Evolutionary conservation across 306 rosid species (phyloP).

Genomic region (Quercus agrifolia): DNA sequence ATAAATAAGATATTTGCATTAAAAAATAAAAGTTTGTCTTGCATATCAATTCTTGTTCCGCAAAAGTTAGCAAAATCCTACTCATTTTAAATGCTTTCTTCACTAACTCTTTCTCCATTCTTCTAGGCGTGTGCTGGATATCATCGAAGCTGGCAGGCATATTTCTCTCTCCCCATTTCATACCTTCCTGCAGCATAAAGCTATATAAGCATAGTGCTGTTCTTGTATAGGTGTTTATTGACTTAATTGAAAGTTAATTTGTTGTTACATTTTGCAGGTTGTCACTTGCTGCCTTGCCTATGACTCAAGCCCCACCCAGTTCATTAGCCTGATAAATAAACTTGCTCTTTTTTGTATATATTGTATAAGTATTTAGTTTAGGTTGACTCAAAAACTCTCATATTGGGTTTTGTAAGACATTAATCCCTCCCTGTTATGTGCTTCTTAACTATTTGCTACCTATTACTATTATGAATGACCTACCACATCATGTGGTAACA

Average conservation of each 20-base stretch:
- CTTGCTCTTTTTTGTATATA: no score
- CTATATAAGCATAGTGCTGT: not conserved
- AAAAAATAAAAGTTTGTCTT: no score
- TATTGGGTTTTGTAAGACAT: not conserved
- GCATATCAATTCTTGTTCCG: no score
- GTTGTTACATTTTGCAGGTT: constrained; percentile 25
- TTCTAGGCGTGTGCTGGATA: no score
- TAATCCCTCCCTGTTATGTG: not conserved
- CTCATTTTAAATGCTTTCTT: no score
- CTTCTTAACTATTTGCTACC: not conserved
- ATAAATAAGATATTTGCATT: no score
- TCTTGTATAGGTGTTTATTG: not conserved
- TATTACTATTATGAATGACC: not conserved
- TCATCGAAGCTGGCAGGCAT: no score
- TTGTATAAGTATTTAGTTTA: not conserved
- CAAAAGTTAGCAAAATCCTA: no score
- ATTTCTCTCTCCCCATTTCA: no score
- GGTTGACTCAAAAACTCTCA: not conserved
- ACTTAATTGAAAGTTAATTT: constrained; percentile 1
- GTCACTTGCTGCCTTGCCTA: not conserved
- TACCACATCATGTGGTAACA: not conserved
- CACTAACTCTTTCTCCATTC: no score
- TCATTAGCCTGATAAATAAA: constrained; percentile 22
- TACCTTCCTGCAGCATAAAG: no score
- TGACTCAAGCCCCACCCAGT: constrained; percentile 14